Conservation (phyloP, 805 yeast species). For the Starmerella roubikii region DNA sequence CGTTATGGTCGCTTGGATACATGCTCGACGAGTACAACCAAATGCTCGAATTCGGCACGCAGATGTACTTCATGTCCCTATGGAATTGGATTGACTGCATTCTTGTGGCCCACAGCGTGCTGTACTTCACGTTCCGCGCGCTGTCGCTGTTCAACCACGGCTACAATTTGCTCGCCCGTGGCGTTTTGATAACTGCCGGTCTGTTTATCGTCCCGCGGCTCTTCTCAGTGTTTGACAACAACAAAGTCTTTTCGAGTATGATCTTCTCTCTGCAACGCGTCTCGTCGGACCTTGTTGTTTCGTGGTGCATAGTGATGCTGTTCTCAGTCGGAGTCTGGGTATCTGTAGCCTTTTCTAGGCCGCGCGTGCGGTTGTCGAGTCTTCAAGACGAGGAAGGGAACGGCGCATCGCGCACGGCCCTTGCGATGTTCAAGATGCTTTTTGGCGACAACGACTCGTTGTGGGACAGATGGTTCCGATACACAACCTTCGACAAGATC, state of each 20-base stretch:
- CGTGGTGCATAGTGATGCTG: slow-evolving; percentile 6
- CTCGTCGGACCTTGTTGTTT: slow-evolving; percentile 2
- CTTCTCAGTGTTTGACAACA: slow-evolving; percentile 3
- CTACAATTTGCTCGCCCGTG: slow-evolving; percentile 2
- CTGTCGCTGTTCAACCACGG: neutral
- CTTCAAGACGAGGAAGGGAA: neutral
- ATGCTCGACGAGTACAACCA: slow-evolving; percentile 5
- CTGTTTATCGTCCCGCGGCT: slow-evolving; percentile 5
- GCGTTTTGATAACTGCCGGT: slow-evolving; percentile 3
- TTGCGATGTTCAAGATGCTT: slow-evolving; percentile 7
- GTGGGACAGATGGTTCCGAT: slow-evolving; percentile 3
- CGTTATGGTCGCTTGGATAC: slow-evolving; percentile 2
- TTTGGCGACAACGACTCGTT: slow-evolving; percentile 3
- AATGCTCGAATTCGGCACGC: slow-evolving; percentile 1
- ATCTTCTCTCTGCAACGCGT: slow-evolving; percentile 2
- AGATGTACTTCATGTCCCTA: slow-evolving; percentile 2
- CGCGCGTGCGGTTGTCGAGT: neutral
- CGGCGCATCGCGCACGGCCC: slow-evolving; percentile 4
- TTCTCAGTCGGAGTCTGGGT: slow-evolving; percentile 7
- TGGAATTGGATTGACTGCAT: slow-evolving; percentile 4
- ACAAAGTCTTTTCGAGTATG: slow-evolving; percentile 4
- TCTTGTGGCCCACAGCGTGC: neutral
- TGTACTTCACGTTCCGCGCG: neutral
- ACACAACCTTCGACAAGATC: neutral
- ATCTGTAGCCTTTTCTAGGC: slow-evolving; percentile 3